A percentile compares a stretch with the other conserved stretches of the same genome.
These are phyloP conservation scores for Hymenoscyphus fructigenus DNA, from an alignment of 2,329 filamentous ascomycete species.

Conservation along the genomic window DNA sequence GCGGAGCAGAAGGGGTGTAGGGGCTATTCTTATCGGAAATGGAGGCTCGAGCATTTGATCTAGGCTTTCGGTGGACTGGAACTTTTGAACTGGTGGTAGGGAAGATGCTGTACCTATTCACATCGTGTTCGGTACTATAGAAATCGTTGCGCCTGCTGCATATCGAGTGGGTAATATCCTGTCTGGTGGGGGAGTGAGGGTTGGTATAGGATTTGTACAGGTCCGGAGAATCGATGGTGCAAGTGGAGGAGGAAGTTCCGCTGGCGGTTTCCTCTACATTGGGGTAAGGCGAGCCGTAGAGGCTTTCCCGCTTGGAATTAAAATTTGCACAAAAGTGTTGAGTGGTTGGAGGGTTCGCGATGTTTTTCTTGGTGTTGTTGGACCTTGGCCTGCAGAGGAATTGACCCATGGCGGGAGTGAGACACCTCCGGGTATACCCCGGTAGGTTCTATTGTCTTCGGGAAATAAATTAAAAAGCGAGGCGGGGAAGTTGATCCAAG, in stretches of 20 bases:
- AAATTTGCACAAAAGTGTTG: not conserved
- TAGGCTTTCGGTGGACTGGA: not conserved
- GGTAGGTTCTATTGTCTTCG: not conserved
- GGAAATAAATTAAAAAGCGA: not conserved
- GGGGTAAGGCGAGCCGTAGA: not conserved
- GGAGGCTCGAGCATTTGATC: not conserved
- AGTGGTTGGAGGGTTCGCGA: not conserved
- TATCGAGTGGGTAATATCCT: not conserved
- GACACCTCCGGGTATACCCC: not conserved
- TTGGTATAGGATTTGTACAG: not conserved
- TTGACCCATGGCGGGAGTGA: not conserved
- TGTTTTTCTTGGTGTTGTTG: not conserved
- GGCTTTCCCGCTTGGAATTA: not conserved
- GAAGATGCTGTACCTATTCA: not conserved
- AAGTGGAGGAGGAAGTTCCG: not conserved
- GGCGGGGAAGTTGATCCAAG: not conserved
- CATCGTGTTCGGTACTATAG: not conserved
- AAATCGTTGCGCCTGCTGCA: not conserved
- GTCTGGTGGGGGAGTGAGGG: not conserved
- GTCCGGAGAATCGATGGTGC: constrained; percentile 4
- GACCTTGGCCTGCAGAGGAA: not conserved
- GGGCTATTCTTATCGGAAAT: not conserved
- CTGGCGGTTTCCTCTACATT: not conserved
- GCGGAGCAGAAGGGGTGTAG: not conserved
- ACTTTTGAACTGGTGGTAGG: not conserved